Base-by-base conservation (phyloP, 176 grass and related monocot species). In the Eleusine coracana region DNA sequence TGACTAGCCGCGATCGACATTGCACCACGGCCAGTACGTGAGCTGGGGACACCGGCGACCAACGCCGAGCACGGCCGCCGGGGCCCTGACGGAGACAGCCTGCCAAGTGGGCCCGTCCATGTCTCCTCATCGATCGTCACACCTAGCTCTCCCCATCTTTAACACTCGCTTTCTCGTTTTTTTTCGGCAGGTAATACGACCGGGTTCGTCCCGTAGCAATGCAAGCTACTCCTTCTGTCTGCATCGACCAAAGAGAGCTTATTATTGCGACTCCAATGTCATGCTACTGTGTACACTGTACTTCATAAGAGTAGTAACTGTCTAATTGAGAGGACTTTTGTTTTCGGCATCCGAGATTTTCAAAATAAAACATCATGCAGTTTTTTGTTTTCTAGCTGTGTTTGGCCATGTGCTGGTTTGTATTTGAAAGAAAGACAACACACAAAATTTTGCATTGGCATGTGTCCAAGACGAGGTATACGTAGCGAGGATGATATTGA, bases 1-100 rank as follows among this genome's bases (percentile, higher is more conserved):
- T 50, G 16, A n/a, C 20, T 7, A n/a, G 54, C 10, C 8, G 6
- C 2, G 56, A 59, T 58, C 7, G 56, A 59, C 56, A 10, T 23
- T 10, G 56, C 56, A 59, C 56, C 56, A 2, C 56, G 56, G 56
- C 56, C 56, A 23, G 56, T 59, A 59, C 56, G 56, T 23, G 56
- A 21, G 55, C 55, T 59, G 55, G 55, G 55, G 55, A 59, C 55
- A 59, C 55, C 83, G 84, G 50, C 80, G 45, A 80, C 67, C 42
- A 77, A 13, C 40, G 7, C 5, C 16, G 66, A 17, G 31, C 31
- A 15, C 31, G 34, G 16, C 34, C 13, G 15, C 31, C 66, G 34
- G 34, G 60, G 60, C 60, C 66, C 37, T 39, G 64, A 37, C 31
- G 64, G 64, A 66, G 64, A 66, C 64, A 36, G 31, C 64, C 39